Evolutionary conservation across 1,284 basidiomycete genomes (phyloP).

Genomic region (Grifola frondosa): DNA sequence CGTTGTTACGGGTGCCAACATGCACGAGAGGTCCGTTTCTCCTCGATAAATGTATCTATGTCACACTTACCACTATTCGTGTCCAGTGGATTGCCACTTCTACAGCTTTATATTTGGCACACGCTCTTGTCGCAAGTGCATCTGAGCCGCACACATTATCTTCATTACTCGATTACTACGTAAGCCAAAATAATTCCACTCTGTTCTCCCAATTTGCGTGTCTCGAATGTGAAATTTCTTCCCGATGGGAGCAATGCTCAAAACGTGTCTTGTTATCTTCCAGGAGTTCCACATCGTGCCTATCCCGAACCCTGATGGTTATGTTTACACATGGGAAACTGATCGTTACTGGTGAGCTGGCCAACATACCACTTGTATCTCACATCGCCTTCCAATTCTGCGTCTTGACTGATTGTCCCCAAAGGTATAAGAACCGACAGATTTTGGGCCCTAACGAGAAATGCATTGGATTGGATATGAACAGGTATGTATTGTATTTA

Average conservation of each 20-base stretch:
- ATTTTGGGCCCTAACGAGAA: slow-evolving; percentile 44
- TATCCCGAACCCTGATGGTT: slow-evolving; percentile 83
- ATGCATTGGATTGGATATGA: slow-evolving; percentile 80
- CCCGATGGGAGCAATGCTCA: not conserved
- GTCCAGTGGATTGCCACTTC: slow-evolving; percentile 79
- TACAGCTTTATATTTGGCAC: slow-evolving; percentile 71
- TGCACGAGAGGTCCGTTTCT: slow-evolving; percentile 44
- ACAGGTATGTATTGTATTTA: slow-evolving; percentile 42
- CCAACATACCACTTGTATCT: not conserved
- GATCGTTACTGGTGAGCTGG: slow-evolving; percentile 67
- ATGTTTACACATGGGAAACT: slow-evolving; percentile 54
- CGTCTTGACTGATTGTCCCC: not conserved
- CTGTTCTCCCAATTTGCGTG: not conserved
- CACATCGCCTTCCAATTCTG: not conserved
- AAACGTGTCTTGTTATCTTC: not conserved
- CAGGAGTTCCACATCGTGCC: slow-evolving; percentile 79
- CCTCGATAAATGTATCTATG: not conserved
- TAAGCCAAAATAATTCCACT: slow-evolving; percentile 29
- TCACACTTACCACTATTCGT: not conserved
- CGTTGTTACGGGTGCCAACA: slow-evolving; percentile 80
- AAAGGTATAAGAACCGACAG: slow-evolving; percentile 78
- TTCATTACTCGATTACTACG: slow-evolving; percentile 55
- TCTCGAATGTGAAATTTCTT: no score
- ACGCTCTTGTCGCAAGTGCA: slow-evolving; percentile 58
- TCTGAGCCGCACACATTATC: slow-evolving; percentile 47